Evolutionary conservation across 257 asterid genomes (phyloP).

Genomic region (Anisodus acutangulus): DNA sequence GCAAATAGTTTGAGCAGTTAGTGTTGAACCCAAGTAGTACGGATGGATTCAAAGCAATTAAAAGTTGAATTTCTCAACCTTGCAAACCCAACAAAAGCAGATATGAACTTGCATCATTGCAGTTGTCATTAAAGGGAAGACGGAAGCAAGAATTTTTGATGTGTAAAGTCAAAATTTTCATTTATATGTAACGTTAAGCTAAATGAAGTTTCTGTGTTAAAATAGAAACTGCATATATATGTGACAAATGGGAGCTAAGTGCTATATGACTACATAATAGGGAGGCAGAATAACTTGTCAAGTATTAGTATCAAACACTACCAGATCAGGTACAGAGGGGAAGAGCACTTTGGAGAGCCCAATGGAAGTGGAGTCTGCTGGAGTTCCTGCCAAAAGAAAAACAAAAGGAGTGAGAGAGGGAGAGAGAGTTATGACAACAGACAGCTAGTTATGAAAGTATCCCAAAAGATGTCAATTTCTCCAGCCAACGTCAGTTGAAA

Average conservation of each 20-base stretch:
- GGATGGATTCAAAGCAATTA: background rate
- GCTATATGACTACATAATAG: conserved; percentile 14
- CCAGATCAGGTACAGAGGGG: conserved; percentile 82
- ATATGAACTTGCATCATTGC: background rate
- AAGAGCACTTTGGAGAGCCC: conserved; percentile 75
- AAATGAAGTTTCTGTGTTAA: background rate
- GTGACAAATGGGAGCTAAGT: background rate
- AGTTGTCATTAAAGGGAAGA: background rate
- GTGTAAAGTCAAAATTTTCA: background rate
- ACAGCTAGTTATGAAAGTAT: background rate
- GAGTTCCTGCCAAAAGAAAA: conserved; percentile 60
- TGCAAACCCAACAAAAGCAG: background rate
- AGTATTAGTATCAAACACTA: conserved; percentile 38
- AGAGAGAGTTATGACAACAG: background rate
- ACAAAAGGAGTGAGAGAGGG: background rate
- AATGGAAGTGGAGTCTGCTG: conserved; percentile 84
- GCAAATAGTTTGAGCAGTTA: background rate
- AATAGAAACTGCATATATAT: background rate
- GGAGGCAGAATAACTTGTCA: background rate
- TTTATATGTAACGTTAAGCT: background rate
- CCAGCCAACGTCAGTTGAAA: background rate
- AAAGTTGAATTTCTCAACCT: background rate
- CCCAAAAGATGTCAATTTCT: background rate
- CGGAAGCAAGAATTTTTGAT: background rate
- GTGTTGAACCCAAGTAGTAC: background rate